Base-by-base conservation (phyloP, 495 filamentous ascomycete species). In the Penicillium herquei region DNA sequence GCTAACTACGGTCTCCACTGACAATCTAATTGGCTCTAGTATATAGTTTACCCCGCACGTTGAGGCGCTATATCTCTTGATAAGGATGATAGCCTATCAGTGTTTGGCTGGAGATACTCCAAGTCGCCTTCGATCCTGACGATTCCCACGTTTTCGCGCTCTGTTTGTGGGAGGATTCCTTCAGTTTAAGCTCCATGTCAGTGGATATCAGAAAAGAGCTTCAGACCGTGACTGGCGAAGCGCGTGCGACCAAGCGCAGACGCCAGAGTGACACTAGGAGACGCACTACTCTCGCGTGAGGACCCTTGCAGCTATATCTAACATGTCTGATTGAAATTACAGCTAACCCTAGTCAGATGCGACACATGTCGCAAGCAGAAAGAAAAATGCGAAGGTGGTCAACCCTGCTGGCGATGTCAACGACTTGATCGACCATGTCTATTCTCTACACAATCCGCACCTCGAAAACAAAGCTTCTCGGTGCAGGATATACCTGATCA, bases 311-410 rank as follows among this genome's bases (percentile, higher is more conserved):
- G 21, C 21, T 21, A 4, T 2, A 26, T 26, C 1, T 26, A 2
- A 26, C 4, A 4, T 26, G 21, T 4, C 21, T 26, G 21, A 26
- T 26, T 26, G 21, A 4, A 26, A 26, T 26, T 3, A 10, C 34
- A 33, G 7, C 34, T 50, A n/a, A 55, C 2, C 9, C 1, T 35
- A 13, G 7, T 8, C 7, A 77, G 74, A 34, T 77, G 74, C 46
- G 74, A 77, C 51, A 72, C 68, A 8, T 77, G 74, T 51, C 69
- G 72, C 30, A 69, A 70, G 45, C 72, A 75, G 4, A 77, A 77
- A 50, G 74, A 77, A 53, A 77, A 76, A 62, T 78, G 76, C 54
- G 74, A 76, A 62, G 76, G 76, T 30, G 73, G 74, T 16, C 67
- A 70, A 2, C 76, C 76, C 0, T 78, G 76, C 61, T 71, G 73